These are phyloP conservation scores for Boletus rubropictus DNA, from an alignment of 768 basidiomycete genomes.

Conservation along the genomic window DNA sequence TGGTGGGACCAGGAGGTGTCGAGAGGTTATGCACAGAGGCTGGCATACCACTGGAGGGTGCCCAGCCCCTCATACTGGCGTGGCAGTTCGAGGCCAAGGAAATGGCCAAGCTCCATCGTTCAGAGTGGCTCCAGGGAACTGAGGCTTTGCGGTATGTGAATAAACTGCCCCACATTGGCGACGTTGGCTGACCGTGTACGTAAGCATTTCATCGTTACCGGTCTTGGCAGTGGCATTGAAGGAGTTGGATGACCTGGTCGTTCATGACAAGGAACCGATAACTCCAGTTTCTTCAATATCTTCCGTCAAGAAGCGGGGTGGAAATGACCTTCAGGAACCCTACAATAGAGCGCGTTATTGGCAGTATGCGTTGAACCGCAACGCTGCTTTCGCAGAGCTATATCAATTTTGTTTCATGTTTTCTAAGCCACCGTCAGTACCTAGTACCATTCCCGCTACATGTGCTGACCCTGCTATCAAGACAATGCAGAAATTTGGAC, in stretches of 20 bases:
- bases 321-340: constrained; percentile 28
- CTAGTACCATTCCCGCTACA: not conserved
- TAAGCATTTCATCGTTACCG: constrained; percentile 46
- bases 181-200: not conserved
- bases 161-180: not conserved
- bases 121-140: constrained; percentile 66
- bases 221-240: constrained; percentile 45
- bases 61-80: constrained; percentile 63
- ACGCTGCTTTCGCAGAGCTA: constrained; percentile 54
- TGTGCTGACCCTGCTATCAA: constrained; percentile 23
- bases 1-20: constrained; percentile 71
- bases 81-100: constrained; percentile 71
- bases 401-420: constrained; percentile 69
- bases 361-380: constrained; percentile 43
- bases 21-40: constrained; percentile 65
- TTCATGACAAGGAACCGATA: constrained; percentile 40
- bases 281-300: constrained; percentile 18
- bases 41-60: constrained; percentile 67
- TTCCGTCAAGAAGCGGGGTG: constrained; percentile 32
- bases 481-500: constrained; percentile 70
- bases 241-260: constrained; percentile 62
- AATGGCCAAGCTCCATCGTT: constrained; percentile 64
- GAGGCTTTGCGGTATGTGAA: constrained; percentile 38
- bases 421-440: constrained; percentile 64
- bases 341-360: constrained; percentile 54